Conservation (phyloP, 2,329 filamentous ascomycete species). For the Rhynchosporium agropyri region DNA sequence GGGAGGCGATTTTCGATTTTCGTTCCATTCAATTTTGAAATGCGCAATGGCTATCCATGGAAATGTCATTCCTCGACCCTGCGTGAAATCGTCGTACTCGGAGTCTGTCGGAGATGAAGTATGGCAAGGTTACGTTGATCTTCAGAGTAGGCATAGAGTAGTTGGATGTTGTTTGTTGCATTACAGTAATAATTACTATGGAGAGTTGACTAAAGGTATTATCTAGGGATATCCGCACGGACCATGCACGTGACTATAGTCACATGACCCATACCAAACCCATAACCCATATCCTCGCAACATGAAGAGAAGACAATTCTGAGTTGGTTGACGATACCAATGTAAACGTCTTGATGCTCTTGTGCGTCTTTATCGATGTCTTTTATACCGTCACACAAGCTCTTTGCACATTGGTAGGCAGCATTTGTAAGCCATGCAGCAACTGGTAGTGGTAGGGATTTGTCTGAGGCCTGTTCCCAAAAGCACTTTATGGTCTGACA, state of each 20-base stretch:
- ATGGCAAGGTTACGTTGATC: too few species aligned
- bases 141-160: too few species aligned
- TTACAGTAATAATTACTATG: too few species aligned
- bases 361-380: not conserved
- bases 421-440: slow-evolving; percentile 3
- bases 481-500: slow-evolving; percentile 1
- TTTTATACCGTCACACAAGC: not conserved
- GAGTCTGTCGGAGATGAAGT: not conserved
- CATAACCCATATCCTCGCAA: too few species aligned
- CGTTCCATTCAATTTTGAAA: too few species aligned
- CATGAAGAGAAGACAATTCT: slow-evolving; percentile 1
- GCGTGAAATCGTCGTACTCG: not conserved
- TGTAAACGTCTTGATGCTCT: not conserved
- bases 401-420: not conserved
- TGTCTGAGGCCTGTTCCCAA: not conserved
- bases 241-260: too few species aligned
- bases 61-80: slow-evolving; percentile 1
- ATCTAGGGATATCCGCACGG: too few species aligned
- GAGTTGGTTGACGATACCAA: not conserved
- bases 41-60: too few species aligned
- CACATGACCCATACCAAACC: too few species aligned
- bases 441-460: not conserved
- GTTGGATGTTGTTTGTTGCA: too few species aligned
- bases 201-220: too few species aligned
- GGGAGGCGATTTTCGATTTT: too few species aligned